Base-by-base conservation (phyloP, 2,329 filamentous ascomycete species). In the Tolypocladium pustulatum region DNA sequence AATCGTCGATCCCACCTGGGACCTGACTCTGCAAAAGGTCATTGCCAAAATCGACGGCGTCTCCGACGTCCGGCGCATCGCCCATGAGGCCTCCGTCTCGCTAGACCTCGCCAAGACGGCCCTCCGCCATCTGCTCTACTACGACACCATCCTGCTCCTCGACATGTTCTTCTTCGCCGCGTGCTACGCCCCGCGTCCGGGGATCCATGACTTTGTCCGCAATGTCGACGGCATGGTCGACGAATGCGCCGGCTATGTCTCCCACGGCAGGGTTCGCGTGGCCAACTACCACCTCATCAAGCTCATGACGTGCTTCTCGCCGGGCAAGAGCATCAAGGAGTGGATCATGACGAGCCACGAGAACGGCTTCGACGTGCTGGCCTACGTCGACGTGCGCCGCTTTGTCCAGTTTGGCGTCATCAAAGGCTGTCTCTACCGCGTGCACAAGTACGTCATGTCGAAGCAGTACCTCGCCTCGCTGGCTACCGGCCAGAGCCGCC, bases 361-460 rank as follows among this genome's bases (percentile, higher is more conserved):
- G 46, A 76, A 78, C 53, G 84, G 83, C 0, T 79, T 86, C 61
- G 80, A 85, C 60, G 80, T 89, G 43, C 79, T 97, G 10, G 78
- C 81, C 15, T 87, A 87, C 67, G 85, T 99, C 59, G 94, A 99
- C 71, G 85, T 97, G 58, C 85, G 94, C 15, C 87, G 94, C 34
- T 87, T 99, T 62, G 90, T 97, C 62, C 95, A 96, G 60, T 99
- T 97, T 68, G 94, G 93, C 59, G 83, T 97, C 60, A 96, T 97
- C 71, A 97, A 97, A 74, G 92, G 93, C 20, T 89, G 95, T 65
- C 75, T 99, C 30, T 97, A 97, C 72, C 85, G 94, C 38, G 87
- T 97, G 46, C 91, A 97, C 75, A 95, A 94, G 71, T 95, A 95
- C 69, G 89, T 91, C 34, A 83, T 95, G 1, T 85, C 81, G 4